Conservation (phyloP, 1,139 yeast genomes). For the Torulaspora pretoriensis region DNA sequence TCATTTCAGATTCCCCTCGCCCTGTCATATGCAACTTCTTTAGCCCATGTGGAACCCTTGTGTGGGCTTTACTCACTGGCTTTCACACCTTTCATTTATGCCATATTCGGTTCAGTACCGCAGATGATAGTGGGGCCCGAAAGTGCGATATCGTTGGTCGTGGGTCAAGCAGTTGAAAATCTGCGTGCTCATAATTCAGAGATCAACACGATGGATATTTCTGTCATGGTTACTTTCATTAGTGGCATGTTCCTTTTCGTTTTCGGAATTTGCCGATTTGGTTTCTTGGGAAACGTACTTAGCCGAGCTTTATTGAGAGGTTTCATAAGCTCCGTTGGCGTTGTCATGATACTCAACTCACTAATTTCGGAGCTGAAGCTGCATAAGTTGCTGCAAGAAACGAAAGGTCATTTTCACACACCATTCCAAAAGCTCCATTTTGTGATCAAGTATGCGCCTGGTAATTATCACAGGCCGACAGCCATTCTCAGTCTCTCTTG, state of each 20-base stretch:
- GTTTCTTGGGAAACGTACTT: constrained; percentile 82
- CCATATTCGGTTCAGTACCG: constrained; percentile 86
- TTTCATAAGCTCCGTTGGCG: constrained; percentile 88
- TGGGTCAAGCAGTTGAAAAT: constrained; percentile 87
- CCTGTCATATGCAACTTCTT: constrained; percentile 80
- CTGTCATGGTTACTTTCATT: constrained; percentile 68
- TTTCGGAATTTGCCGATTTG: constrained; percentile 79
- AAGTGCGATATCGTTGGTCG: constrained; percentile 84
- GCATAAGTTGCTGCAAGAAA: constrained; percentile 37
- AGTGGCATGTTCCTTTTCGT: constrained; percentile 74
- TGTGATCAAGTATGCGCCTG: constrained; percentile 43
- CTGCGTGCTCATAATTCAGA: constrained; percentile 47
- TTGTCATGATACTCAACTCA: constrained; percentile 82
- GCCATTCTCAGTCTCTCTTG: constrained; percentile 49
- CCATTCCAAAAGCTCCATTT: constrained; percentile 69
- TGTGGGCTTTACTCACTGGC: constrained; percentile 82
- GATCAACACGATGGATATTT: constrained; percentile 58
- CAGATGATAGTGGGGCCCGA: constrained; percentile 98
- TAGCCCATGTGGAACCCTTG: constrained; percentile 86
- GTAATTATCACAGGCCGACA: constrained; percentile 47
- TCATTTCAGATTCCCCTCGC: constrained; percentile 90
- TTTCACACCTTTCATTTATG: constrained; percentile 76
- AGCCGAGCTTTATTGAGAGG: constrained; percentile 82
- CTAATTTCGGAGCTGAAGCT: constrained; percentile 70
- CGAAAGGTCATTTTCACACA: constrained; percentile 62